Conservation (phyloP, 257 asterid genomes). For the Nicotiana tabacum region DNA sequence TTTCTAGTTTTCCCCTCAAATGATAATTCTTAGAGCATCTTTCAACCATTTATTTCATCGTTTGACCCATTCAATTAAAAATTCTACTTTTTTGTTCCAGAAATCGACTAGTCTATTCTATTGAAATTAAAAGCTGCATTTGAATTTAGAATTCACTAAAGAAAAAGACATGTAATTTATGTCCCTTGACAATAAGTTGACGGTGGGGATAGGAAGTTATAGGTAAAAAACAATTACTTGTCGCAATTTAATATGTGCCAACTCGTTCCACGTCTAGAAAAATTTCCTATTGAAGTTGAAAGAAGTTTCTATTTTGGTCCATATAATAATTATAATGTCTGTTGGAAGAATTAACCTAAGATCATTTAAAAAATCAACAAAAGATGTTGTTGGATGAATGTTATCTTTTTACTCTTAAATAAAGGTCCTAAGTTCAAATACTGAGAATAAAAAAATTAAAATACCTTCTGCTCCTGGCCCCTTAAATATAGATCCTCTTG, state of each 20-base stretch:
- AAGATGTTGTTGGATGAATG: too few relatives aligned
- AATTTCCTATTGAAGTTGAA: not conserved
- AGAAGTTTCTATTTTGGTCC: not conserved
- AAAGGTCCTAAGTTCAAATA: too few relatives aligned
- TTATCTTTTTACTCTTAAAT: too few relatives aligned
- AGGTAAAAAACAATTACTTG: not conserved
- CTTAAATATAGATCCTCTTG: too few relatives aligned
- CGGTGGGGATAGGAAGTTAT: not conserved
- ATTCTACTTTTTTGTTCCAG: not conserved
- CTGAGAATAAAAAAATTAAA: too few relatives aligned
- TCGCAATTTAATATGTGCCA: not conserved
- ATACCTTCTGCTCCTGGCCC: too few relatives aligned
- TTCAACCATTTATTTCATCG: not conserved
- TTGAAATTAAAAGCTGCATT: not conserved
- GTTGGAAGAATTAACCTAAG: not conserved
- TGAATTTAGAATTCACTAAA: not conserved
- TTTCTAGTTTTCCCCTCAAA: not conserved
- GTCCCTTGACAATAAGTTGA: not conserved
- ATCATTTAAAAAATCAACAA: too few relatives aligned
- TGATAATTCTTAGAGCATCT: not conserved
- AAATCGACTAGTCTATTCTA: not conserved
- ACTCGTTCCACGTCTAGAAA: not conserved
- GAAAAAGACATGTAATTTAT: not conserved
- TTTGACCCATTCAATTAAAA: not conserved
- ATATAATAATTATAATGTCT: not conserved